These are phyloP conservation scores for Gloeophyllum trabeum DNA, from an alignment of 768 basidiomycete genomes.

Conservation along the genomic window DNA sequence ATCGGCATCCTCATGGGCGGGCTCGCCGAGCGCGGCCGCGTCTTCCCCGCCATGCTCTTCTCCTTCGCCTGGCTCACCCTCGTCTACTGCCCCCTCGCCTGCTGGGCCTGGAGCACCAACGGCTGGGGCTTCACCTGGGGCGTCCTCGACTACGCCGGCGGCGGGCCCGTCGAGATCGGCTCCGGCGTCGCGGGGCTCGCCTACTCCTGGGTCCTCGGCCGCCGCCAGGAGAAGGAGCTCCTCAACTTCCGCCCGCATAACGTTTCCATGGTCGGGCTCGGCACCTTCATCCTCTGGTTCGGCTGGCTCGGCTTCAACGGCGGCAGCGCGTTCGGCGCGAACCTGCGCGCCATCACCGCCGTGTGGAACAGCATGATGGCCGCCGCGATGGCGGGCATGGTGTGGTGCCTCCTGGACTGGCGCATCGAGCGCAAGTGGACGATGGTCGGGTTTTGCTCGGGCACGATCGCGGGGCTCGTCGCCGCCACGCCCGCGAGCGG, in stretches of 20 bases:
- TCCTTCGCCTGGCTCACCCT: conserved; percentile 79
- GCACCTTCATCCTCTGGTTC: conserved; percentile 82
- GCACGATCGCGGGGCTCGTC: conserved; percentile 82
- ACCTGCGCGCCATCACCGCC: conserved; percentile 76
- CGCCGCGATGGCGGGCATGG: conserved; percentile 71
- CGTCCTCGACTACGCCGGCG: conserved; percentile 78
- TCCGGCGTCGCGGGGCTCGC: conserved; percentile 81
- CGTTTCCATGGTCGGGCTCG: conserved; percentile 72
- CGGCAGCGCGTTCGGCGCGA: conserved; percentile 80
- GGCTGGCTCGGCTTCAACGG: conserved; percentile 90
- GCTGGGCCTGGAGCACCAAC: conserved; percentile 71
- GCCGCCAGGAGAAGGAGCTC: conserved; percentile 59
- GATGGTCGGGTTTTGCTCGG: conserved; percentile 89
- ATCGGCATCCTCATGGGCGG: conserved; percentile 69
- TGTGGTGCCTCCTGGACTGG: conserved; percentile 78
- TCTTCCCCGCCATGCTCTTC: conserved; percentile 74
- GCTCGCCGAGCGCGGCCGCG: conserved; percentile 77
- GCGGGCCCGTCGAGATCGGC: conserved; percentile 82
- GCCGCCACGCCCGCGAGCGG: conserved; percentile 86
- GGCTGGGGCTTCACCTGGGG: conserved; percentile 86
- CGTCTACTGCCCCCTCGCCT: conserved; percentile 82
- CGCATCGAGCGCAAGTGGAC: conserved; percentile 73
- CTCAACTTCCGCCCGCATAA: conserved; percentile 83
- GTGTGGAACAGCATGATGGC: conserved; percentile 86
- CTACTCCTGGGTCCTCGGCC: conserved; percentile 80